Conservation (phyloP, 139 green algal genomes). For the Chlorella sorokiniana region DNA sequence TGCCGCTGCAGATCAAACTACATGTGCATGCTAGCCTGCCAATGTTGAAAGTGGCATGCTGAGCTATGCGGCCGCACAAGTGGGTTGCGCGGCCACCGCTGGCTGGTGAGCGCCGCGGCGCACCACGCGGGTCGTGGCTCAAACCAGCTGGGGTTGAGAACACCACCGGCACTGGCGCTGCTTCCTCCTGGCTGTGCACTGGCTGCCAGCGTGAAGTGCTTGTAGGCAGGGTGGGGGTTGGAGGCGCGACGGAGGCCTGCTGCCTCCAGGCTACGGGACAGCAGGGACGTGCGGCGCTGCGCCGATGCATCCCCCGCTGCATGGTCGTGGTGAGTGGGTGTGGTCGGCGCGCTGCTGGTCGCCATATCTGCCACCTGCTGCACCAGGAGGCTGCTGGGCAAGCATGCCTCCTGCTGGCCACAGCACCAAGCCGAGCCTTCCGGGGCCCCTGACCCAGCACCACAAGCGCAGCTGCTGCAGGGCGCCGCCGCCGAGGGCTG, state of each 20-base stretch:
- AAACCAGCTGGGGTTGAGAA: neutral
- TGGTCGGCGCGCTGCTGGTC: neutral
- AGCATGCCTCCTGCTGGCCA: neutral
- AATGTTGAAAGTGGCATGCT: no score
- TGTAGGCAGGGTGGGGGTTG: neutral
- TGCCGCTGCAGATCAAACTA: no score
- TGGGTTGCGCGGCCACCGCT: neutral
- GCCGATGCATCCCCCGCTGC: neutral
- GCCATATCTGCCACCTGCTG: neutral
- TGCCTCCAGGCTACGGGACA: conserved; percentile 13
- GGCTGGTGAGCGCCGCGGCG: neutral
- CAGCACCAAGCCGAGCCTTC: neutral
- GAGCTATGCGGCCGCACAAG: neutral
- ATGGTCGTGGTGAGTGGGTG: neutral
- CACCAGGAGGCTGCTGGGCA: neutral
- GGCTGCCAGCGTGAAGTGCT: neutral
- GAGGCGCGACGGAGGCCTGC: neutral
- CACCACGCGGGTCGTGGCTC: conserved; percentile 17
- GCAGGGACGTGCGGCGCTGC: conserved; percentile 1
- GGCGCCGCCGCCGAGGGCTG: neutral
- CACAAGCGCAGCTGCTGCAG: neutral
- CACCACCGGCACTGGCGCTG: neutral
- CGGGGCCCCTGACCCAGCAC: neutral
- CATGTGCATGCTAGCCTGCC: no score
- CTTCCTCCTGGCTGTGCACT: neutral